Evolutionary conservation across 2,329 filamentous ascomycete species (phyloP).

Genomic region (Penicillium thymicola): DNA sequence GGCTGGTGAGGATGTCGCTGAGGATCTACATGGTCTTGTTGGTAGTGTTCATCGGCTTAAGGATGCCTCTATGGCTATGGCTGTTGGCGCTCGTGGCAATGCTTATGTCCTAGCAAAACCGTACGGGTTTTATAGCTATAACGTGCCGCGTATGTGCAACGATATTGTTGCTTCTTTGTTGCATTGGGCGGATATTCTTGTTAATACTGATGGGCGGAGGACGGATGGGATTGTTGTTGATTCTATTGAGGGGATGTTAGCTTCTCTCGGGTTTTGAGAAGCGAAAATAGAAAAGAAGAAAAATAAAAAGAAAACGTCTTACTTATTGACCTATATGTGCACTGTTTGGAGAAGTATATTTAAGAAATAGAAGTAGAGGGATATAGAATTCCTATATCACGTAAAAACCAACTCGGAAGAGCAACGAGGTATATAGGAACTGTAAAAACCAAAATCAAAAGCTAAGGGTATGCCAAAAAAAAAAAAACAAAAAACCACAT

Average conservation of each 20-base stretch:
- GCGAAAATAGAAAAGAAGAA: neutral
- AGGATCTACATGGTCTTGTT: conserved; percentile 10
- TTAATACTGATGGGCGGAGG: neutral
- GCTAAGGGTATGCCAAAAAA: neutral
- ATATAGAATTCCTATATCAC: neutral
- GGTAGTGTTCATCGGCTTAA: neutral
- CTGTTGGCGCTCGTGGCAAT: neutral
- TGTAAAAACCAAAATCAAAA: neutral
- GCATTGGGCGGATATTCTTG: conserved; percentile 6
- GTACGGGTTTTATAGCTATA: neutral
- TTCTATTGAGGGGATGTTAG: neutral
- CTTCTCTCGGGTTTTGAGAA: neutral
- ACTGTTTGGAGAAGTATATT: neutral
- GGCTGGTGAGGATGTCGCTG: conserved; percentile 11
- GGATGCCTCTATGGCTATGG: neutral
- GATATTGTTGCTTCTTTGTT: neutral
- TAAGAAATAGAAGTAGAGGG: neutral
- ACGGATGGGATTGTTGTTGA: conserved; percentile 1
- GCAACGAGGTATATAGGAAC: conserved; percentile 15
- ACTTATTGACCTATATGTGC: neutral
- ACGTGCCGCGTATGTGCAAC: neutral
- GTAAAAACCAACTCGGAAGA: conserved; percentile 2
- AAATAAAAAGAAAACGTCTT: neutral
- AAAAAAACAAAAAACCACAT: neutral
- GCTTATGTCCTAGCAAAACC: neutral